Base-by-base conservation (phyloP, 805 yeast genomes). In the Cyberlindnera maritima region DNA sequence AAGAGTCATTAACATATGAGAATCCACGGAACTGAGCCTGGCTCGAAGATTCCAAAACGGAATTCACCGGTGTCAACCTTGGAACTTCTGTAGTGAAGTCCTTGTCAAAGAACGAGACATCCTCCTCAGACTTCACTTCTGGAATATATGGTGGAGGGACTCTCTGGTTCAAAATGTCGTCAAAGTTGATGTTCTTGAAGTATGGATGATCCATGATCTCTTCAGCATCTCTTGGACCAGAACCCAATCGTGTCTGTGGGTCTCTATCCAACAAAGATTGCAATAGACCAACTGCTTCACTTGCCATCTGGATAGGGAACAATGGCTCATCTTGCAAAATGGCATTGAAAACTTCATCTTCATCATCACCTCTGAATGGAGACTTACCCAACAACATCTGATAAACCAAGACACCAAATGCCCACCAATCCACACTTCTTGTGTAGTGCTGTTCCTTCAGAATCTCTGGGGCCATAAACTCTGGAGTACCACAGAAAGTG, bases 361-460 rank as follows among this genome's bases (percentile, higher is more conserved):
- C 96, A 62, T 88, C 96, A 56, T 91, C 97, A 55, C 99, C 99
- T 56, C 92, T 85, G 70, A 94, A 94, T 32, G 99, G 99, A 8
- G 97, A 88, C 67, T 92, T 96, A 43, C 97, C 94, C 48, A 94
- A 75, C 47, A 94, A 74, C 99, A 94, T 94, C 68, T 94, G 99
- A 67, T 92, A 94, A 55, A 94, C 73, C 54, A 94, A 75, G 25
- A 94, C 98, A 48, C 99, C 99, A 74, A 91, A 89, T 1, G 99
- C 98, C 99, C 99, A 94, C 99, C 99, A 94, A 69, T 94, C 99
- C 45, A 94, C 99, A 34, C 94, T 86, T 61, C 96, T 81, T 44
- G 90, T 94, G 61, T 94, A 94, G 49, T 83, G 86, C 66, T 91
- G 96, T 45, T 94, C 98, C 54, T 88, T 83, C 61, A 94, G 74